A percentile compares a stretch with the other conserved stretches of the same genome.
These are phyloP conservation scores for Saccharum spontaneum DNA, from an alignment of 176 grass and related monocot genomes.

Conservation along the genomic window DNA sequence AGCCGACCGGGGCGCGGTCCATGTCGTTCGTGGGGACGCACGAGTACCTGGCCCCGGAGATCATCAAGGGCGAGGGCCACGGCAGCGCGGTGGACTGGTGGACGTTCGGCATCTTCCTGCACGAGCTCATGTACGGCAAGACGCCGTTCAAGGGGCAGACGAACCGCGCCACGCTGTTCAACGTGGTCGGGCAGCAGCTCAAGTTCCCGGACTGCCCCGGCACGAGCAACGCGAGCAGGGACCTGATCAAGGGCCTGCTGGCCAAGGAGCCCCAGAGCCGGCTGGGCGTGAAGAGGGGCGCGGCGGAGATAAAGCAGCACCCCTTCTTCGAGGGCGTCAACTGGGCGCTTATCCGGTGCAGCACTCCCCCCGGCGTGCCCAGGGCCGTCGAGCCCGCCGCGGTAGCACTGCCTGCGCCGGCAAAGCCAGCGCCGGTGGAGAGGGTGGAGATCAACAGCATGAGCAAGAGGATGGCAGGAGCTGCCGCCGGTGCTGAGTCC, in stretches of 20 bases:
- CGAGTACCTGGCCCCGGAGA: constrained; percentile 70
- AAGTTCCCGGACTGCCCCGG: constrained; percentile 52
- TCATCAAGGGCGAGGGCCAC: constrained; percentile 78
- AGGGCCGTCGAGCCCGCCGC: constrained; percentile 37
- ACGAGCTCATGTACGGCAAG: constrained; percentile 72
- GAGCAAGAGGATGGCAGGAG: constrained; percentile 47
- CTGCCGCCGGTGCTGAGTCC: constrained; percentile 34
- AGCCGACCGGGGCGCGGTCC: constrained; percentile 57
- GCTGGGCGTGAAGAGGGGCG: constrained; percentile 63
- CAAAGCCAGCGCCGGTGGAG: constrained; percentile 2
- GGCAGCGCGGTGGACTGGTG: constrained; percentile 82
- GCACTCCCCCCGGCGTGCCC: constrained; percentile 62
- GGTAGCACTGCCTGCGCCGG: background rate
- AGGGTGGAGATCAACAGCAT: constrained; percentile 26
- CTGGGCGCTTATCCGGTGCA: constrained; percentile 77
- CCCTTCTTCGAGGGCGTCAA: constrained; percentile 67
- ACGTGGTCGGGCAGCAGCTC: constrained; percentile 78
- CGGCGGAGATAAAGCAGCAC: constrained; percentile 73
- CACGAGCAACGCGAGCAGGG: constrained; percentile 54
- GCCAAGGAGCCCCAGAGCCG: constrained; percentile 64
- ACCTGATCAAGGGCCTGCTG: constrained; percentile 57
- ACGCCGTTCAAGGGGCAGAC: constrained; percentile 76
- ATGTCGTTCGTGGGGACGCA: constrained; percentile 80
- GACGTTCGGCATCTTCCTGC: constrained; percentile 74
- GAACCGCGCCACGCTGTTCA: constrained; percentile 70